Evolutionary conservation across 1,139 yeast genomes (phyloP).

Genomic region (Fermentozyma sake): DNA sequence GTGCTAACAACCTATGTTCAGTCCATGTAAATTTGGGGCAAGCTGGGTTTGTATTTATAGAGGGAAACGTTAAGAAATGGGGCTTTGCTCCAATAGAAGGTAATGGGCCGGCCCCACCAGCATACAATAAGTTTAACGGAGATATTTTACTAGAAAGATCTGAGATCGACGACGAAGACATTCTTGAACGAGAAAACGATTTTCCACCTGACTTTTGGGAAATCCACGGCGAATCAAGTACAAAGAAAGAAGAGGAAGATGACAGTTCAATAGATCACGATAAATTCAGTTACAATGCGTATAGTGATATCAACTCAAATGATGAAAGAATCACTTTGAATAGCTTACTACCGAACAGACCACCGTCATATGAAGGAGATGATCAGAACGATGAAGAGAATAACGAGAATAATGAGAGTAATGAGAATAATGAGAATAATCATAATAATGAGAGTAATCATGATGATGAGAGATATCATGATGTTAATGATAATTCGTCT

Average conservation of each 20-base stretch:
- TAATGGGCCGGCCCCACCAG: slow-evolving; percentile 59
- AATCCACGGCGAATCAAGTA: slow-evolving; percentile 13
- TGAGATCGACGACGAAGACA: slow-evolving; percentile 49
- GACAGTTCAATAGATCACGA: slow-evolving; percentile 15
- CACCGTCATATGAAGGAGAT: slow-evolving; percentile 30
- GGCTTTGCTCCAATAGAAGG: slow-evolving; percentile 63
- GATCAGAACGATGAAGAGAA: slow-evolving; percentile 4
- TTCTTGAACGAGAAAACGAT: slow-evolving; percentile 43
- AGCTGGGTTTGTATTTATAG: slow-evolving; percentile 54
- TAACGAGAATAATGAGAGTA: not conserved
- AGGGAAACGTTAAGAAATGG: slow-evolving; percentile 60
- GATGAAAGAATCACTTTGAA: slow-evolving; percentile 42
- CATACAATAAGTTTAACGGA: slow-evolving; percentile 49
- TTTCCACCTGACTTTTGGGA: slow-evolving; percentile 58
- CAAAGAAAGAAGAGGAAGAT: slow-evolving; percentile 8
- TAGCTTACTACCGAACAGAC: slow-evolving; percentile 30
- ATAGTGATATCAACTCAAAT: slow-evolving; percentile 27
- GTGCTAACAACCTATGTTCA: slow-evolving; percentile 49
- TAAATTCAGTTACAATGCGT: slow-evolving; percentile 40
- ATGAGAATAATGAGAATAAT: not conserved
- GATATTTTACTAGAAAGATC: slow-evolving; percentile 53
- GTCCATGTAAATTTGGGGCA: slow-evolving; percentile 56
- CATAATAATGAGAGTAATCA: too few species aligned
- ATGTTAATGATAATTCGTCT: too few species aligned
- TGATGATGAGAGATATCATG: too few species aligned